Conservation (phyloP, 2,329 filamentous ascomycete genomes). For the Diaporthe sp. region DNA sequence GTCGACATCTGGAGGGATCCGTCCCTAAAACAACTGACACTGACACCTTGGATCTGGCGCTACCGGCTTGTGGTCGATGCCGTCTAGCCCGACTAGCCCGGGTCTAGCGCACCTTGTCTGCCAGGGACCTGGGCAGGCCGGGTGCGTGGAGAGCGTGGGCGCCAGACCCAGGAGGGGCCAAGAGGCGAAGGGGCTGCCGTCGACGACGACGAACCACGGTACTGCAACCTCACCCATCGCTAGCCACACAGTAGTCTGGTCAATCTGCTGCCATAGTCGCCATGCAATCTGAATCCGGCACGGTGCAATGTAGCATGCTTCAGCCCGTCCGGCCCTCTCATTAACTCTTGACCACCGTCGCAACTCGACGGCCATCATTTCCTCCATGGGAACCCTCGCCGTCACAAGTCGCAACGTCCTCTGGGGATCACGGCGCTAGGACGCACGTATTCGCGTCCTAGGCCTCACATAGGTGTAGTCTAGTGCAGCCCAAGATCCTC, state of each 20-base stretch:
- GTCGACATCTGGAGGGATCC: background rate
- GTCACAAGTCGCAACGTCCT: constrained; percentile 26
- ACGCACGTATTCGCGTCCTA: constrained; percentile 27
- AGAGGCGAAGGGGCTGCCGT: background rate
- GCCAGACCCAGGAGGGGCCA: constrained; percentile 1
- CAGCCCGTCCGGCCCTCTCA: constrained; percentile 1
- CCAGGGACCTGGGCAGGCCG: constrained; percentile 8
- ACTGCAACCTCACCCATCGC: constrained; percentile 18
- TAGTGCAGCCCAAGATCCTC: background rate
- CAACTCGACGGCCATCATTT: constrained; percentile 25
- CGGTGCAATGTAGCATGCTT: background rate
- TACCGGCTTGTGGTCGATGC: constrained; percentile 24
- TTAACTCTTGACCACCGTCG: constrained; percentile 28
- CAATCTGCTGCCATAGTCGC: background rate
- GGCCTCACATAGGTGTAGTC: constrained; percentile 23
- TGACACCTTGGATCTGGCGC: constrained; percentile 31
- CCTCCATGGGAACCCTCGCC: constrained; percentile 21
- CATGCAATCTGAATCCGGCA: background rate
- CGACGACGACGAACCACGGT: constrained; percentile 26
- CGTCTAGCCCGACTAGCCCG: constrained; percentile 14
- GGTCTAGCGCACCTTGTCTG: background rate
- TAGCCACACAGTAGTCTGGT: background rate
- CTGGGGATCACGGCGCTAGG: constrained; percentile 13
- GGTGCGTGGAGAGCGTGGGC: background rate
- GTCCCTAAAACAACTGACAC: constrained; percentile 12